Base-by-base conservation (phyloP, 495 filamentous ascomycete species). In the Penicillium arizonense region DNA sequence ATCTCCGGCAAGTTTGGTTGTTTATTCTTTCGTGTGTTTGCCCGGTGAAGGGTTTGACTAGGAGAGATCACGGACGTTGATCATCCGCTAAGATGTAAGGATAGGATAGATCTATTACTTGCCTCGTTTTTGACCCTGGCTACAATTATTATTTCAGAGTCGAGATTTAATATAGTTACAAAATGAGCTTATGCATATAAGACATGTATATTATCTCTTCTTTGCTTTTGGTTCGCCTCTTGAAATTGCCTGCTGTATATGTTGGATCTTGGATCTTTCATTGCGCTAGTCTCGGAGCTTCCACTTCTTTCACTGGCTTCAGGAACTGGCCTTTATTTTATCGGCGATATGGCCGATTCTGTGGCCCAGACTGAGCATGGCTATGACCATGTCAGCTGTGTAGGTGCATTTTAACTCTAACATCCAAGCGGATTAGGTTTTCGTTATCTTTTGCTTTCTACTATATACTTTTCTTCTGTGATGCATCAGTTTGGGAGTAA, bases 61-160 rank as follows among this genome's bases (percentile, higher is more conserved):
- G 51, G n/a, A 26, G 43, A 14, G 46, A 56, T 50, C 48, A 20
- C 21, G 12, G 44, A 42, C n/a, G 18, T n/a, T 50, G 44, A 40
- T 45, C 46, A 10, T 16, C 46, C 24, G 21, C 23, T 56, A 50
- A 37, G 11, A 62, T 44, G 55, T 50, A 58, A 62, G 59, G 59
- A 53, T 35, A 46, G 5, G 52, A 56, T 46, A 51, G n/a, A 35
- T 58, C 55, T 56, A 35, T 52, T 52, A 32, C 20, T 34, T 40
- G 38, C 47, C 38, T 41, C 23, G 11, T 35, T 20, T 14, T n/a
- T 8, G 8, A 12, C 44, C 32, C 8, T 46, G 42, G 47, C 38
- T 41, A 39, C 35, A 21, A 33, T 7, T 40, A 4, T 20, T 37
- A 33, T 30, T 30, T 16, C 36, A 44, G 49, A 28, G 37, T 43